phyloP scores from a whole-genome alignment of 257 asterid genomes.

The Cordia subcordata region DNA sequence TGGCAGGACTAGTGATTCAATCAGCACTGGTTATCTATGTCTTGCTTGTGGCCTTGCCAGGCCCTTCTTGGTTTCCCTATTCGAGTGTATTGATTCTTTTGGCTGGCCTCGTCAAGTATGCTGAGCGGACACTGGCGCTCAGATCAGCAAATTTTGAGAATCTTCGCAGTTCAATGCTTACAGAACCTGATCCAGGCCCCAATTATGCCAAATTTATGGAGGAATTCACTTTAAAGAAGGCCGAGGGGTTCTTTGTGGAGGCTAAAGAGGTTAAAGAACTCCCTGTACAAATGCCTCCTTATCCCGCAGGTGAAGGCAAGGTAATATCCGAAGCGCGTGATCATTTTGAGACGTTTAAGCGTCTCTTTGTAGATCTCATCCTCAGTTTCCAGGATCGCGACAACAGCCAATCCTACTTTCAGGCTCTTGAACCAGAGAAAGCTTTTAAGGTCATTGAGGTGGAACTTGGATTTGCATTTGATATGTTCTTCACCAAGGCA shows the following conservation, averaged over 20 bases:
- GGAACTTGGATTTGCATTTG: slow-evolving; percentile 48
- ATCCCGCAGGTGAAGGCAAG: background rate
- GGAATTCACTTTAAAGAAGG: slow-evolving; percentile 35
- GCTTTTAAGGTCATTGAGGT: slow-evolving; percentile 46
- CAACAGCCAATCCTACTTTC: slow-evolving; percentile 33
- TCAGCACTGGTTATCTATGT: slow-evolving; percentile 34
- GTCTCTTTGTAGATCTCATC: slow-evolving; percentile 48
- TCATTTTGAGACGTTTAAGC: slow-evolving; percentile 34
- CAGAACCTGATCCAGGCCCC: slow-evolving; percentile 48
- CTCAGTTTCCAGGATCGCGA: slow-evolving; percentile 53
- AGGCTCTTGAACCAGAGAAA: background rate
- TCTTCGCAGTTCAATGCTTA: slow-evolving; percentile 34
- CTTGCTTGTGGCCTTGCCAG: slow-evolving; percentile 30
- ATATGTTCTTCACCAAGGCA: slow-evolving; percentile 44
- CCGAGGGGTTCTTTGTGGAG: slow-evolving; percentile 31
- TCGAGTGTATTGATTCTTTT: slow-evolving; percentile 13
- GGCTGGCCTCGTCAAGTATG: slow-evolving; percentile 37
- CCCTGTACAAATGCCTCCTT: slow-evolving; percentile 22
- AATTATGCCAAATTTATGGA: slow-evolving; percentile 46
- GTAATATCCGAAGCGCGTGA: slow-evolving; percentile 26
- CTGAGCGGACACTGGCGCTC: slow-evolving; percentile 35
- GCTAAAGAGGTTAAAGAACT: slow-evolving; percentile 33
- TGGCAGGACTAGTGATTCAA: slow-evolving; percentile 35
- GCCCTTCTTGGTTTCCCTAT: slow-evolving; percentile 26
- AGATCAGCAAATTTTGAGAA: slow-evolving; percentile 27